Conservation (phyloP, 2,329 filamentous ascomycete species). For the Leptoxyphium fumago region DNA sequence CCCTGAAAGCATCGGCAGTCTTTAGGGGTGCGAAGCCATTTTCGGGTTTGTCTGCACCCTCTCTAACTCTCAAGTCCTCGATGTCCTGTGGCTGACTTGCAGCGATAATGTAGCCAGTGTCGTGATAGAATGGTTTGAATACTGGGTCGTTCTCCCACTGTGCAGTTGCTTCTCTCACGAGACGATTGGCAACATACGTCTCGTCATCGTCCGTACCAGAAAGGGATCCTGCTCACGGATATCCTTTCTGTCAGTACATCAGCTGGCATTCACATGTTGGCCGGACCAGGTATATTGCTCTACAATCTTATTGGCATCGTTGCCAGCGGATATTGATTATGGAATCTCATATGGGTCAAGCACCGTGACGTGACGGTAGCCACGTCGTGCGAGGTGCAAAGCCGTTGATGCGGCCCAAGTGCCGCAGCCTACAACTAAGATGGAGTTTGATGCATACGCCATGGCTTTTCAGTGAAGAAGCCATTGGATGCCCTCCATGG, state of each 20-base stretch:
- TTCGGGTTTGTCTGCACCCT: conserved; percentile 8
- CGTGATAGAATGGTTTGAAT: conserved; percentile 30
- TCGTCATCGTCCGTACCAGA: conserved; percentile 17
- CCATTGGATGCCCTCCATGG: no score
- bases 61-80: conserved; percentile 8
- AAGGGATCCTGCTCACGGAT: conserved; percentile 9
- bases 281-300: no score
- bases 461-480: no score
- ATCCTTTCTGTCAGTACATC: conserved; percentile 5
- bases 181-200: conserved; percentile 20
- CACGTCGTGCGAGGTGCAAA: no score
- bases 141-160: conserved; percentile 30
- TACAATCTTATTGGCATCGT: no score
- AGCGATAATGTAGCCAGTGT: conserved; percentile 33
- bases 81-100: conserved; percentile 27
- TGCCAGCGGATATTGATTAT: no score
- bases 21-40: conserved; percentile 20
- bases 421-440: no score
- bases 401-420: no score
- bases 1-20: conserved; percentile 31
- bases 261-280: no score
- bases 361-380: no score
- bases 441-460: no score
- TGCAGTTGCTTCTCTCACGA: conserved; percentile 23
- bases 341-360: no score